Evolutionary conservation across 192 early-diverging fungal species (phyloP).

Genomic region (Mortierella alpina): DNA sequence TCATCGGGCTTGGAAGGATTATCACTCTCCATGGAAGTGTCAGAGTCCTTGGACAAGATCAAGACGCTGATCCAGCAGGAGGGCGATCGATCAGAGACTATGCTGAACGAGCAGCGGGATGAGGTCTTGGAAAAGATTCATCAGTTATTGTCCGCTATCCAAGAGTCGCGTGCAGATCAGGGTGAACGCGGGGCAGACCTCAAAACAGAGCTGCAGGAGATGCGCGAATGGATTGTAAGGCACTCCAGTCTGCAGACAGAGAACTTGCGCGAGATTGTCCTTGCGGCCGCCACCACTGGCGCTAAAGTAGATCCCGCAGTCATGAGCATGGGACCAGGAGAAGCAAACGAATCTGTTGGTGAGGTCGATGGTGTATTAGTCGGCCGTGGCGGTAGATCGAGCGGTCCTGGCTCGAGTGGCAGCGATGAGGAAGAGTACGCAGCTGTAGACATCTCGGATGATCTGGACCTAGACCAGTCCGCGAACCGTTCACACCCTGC

Average conservation of each 20-base stretch:
- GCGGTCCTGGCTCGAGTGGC: neutral
- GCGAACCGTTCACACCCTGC: neutral
- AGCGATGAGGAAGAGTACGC: slow-evolving; percentile 24
- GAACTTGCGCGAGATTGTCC: slow-evolving; percentile 36
- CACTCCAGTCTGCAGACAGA: slow-evolving; percentile 46
- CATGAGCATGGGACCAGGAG: neutral
- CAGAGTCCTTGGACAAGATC: slow-evolving; percentile 15
- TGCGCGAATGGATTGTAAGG: slow-evolving; percentile 43
- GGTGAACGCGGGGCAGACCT: slow-evolving; percentile 3
- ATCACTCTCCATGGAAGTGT: neutral
- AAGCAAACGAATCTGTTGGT: neutral
- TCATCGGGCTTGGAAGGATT: too few species aligned
- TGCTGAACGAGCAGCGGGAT: slow-evolving; percentile 38
- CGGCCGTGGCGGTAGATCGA: neutral
- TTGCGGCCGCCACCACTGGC: neutral
- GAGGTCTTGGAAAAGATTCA: slow-evolving; percentile 42
- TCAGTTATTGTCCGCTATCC: slow-evolving; percentile 24
- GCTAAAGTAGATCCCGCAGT: neutral
- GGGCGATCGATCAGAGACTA: slow-evolving; percentile 21
- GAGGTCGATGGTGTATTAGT: slow-evolving; percentile 3
- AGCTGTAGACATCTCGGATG: slow-evolving; percentile 21
- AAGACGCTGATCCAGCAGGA: slow-evolving; percentile 35
- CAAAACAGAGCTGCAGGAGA: slow-evolving; percentile 29
- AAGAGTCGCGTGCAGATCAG: slow-evolving; percentile 12
- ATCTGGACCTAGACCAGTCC: slow-evolving; percentile 10